Conservation (phyloP, 225 moss, liverwort and hornwort genomes). For the Thuidium tamariscinum region DNA sequence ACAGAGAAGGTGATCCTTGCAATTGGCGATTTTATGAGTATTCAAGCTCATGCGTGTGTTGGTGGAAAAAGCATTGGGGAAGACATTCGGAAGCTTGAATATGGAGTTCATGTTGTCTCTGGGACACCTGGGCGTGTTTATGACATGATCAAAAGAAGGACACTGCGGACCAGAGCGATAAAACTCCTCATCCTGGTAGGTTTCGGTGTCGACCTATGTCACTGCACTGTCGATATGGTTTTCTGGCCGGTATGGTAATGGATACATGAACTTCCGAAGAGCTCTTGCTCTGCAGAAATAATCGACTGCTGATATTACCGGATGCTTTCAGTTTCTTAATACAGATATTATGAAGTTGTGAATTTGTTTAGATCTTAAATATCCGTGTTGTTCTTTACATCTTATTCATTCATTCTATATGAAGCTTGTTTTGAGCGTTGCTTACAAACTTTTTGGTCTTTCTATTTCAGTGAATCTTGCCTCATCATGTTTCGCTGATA, state of each 20-base stretch:
- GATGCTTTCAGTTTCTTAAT: not conserved
- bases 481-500: not conserved
- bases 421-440: not conserved
- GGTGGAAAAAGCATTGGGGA: conserved; percentile 91
- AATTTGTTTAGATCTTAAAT: not conserved
- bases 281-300: not conserved
- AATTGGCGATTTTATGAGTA: conserved; percentile 81
- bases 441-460: not conserved
- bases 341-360: not conserved
- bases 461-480: not conserved
- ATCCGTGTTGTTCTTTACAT: not conserved
- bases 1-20: conserved; percentile 90
- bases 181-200: conserved; percentile 77
- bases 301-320: not conserved
- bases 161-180: conserved; percentile 68
- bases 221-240: not conserved
- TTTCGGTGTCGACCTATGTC: not conserved
- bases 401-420: not conserved
- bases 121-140: conserved; percentile 86
- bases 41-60: conserved; percentile 88
- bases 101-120: conserved; percentile 83
- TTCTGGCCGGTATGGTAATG: not conserved
- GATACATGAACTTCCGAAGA: not conserved
- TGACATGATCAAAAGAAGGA: conserved; percentile 88
- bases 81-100: conserved; percentile 83